Evolutionary conservation across 2,329 filamentous ascomycete genomes (phyloP).

Genomic region (Arachnomyces sp.): DNA sequence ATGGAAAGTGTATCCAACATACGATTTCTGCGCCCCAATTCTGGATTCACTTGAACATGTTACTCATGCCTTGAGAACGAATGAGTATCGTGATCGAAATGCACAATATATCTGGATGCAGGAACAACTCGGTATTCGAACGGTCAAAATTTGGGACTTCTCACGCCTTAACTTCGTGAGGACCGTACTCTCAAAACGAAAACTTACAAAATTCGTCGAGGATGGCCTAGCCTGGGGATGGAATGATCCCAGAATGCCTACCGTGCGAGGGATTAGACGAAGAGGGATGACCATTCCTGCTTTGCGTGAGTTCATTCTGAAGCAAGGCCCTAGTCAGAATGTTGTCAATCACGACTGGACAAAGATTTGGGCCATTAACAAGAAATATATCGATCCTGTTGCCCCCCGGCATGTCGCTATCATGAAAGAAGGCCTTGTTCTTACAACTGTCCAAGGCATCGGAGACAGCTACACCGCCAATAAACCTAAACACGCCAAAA

Average conservation of each 20-base stretch:
- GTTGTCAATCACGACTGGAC: slow-evolving; percentile 37
- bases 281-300: slow-evolving; percentile 24
- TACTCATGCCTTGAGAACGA: slow-evolving; percentile 58
- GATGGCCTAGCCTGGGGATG: slow-evolving; percentile 43
- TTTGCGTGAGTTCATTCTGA: slow-evolving; percentile 34
- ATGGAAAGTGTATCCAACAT: slow-evolving; percentile 62
- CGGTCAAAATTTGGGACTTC: slow-evolving; percentile 46
- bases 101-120: slow-evolving; percentile 47
- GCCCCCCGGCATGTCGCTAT: slow-evolving; percentile 25
- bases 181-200: slow-evolving; percentile 45
- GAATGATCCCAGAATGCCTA: slow-evolving; percentile 46
- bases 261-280: slow-evolving; percentile 43
- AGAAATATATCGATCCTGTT: slow-evolving; percentile 64
- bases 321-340: slow-evolving; percentile 33
- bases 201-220: slow-evolving; percentile 45
- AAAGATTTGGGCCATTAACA: slow-evolving; percentile 49
- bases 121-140: slow-evolving; percentile 38
- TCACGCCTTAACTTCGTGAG: slow-evolving; percentile 47
- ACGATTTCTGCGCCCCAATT: slow-evolving; percentile 59
- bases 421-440: slow-evolving; percentile 18
- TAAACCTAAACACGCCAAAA: slow-evolving; percentile 26
- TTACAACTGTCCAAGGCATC: slow-evolving; percentile 45
- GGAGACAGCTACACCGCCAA: slow-evolving; percentile 44
- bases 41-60: slow-evolving; percentile 57
- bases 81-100: slow-evolving; percentile 50